These are phyloP conservation scores for Monosporascus sp. DNA, from an alignment of 2,329 filamentous ascomycete genomes.

Conservation along the genomic window DNA sequence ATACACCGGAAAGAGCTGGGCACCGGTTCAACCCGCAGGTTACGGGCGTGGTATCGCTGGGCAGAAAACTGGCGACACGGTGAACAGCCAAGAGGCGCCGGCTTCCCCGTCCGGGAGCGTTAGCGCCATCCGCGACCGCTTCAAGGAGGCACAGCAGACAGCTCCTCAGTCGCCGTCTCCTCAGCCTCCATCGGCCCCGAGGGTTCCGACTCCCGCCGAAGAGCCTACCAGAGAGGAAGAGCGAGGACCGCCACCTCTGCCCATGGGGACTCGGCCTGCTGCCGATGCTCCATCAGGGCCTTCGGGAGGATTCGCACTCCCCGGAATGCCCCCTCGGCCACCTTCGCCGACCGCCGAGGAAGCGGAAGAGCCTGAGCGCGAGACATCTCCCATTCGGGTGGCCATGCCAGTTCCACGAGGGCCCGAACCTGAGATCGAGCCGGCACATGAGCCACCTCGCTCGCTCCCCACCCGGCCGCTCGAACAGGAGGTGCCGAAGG, in stretches of 20 bases:
- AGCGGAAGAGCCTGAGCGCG: slow-evolving; percentile 45
- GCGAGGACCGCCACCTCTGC: slow-evolving; percentile 55
- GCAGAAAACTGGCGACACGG: slow-evolving; percentile 58
- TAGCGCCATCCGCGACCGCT: slow-evolving; percentile 72
- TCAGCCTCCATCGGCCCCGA: slow-evolving; percentile 12
- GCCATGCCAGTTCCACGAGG: slow-evolving; percentile 77
- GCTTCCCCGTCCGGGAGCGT: slow-evolving; percentile 59
- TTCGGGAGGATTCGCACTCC: slow-evolving; percentile 70
- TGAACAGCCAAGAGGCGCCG: slow-evolving; percentile 42
- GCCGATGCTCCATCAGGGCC: slow-evolving; percentile 55
- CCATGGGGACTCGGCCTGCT: slow-evolving; percentile 54
- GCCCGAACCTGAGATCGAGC: slow-evolving; percentile 47
- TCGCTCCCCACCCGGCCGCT: slow-evolving; percentile 61
- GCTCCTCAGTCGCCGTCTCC: slow-evolving; percentile 37
- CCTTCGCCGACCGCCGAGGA: slow-evolving; percentile 51
- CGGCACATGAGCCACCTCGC: slow-evolving; percentile 45
- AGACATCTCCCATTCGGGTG: slow-evolving; percentile 74
- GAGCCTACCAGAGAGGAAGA: slow-evolving; percentile 34
- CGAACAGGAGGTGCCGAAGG: slow-evolving; percentile 55
- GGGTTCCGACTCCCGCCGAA: slow-evolving; percentile 14
- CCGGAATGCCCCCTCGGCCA: slow-evolving; percentile 64
- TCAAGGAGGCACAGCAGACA: slow-evolving; percentile 72
- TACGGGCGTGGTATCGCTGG: slow-evolving; percentile 60
- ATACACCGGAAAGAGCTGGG: slow-evolving; percentile 88
- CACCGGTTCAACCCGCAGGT: slow-evolving; percentile 67